Conservation (phyloP, 768 basidiomycete genomes). For the Mycena indigotica region DNA sequence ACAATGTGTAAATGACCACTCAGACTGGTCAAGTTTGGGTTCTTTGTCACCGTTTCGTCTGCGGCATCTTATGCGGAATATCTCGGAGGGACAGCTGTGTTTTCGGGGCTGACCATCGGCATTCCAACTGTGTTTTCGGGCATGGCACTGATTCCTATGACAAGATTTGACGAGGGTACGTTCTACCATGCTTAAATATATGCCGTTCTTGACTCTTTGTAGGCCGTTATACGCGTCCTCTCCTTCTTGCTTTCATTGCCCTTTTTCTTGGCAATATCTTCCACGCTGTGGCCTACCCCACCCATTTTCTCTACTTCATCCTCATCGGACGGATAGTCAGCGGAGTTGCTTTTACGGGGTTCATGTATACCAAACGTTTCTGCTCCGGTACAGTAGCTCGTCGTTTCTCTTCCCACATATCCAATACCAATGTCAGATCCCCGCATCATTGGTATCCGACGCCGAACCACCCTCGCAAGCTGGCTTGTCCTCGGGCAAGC, state of each 20-base stretch:
- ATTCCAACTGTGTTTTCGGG: slow-evolving; percentile 68
- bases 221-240: slow-evolving; percentile 59
- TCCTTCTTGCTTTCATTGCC: slow-evolving; percentile 55
- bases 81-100: slow-evolving; percentile 68
- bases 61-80: slow-evolving; percentile 62
- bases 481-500: slow-evolving; percentile 68
- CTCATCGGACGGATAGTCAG: slow-evolving; percentile 69
- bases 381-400: slow-evolving; percentile 45
- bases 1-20: neutral
- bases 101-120: slow-evolving; percentile 69
- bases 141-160: slow-evolving; percentile 56
- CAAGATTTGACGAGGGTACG: slow-evolving; percentile 57
- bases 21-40: slow-evolving; percentile 44
- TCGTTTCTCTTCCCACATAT: neutral
- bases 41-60: slow-evolving; percentile 72
- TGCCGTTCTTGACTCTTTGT: neutral
- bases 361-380: slow-evolving; percentile 71
- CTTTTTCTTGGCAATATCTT: slow-evolving; percentile 59
- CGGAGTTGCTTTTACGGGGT: slow-evolving; percentile 61
- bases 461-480: slow-evolving; percentile 62
- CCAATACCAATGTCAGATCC: slow-evolving; percentile 35
- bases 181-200: neutral
- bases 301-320: slow-evolving; percentile 66
- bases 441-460: slow-evolving; percentile 64
- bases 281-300: slow-evolving; percentile 61